These are phyloP conservation scores for Entrophospora sp. DNA, from an alignment of 192 early-diverging fungal genomes.

Conservation along the genomic window DNA sequence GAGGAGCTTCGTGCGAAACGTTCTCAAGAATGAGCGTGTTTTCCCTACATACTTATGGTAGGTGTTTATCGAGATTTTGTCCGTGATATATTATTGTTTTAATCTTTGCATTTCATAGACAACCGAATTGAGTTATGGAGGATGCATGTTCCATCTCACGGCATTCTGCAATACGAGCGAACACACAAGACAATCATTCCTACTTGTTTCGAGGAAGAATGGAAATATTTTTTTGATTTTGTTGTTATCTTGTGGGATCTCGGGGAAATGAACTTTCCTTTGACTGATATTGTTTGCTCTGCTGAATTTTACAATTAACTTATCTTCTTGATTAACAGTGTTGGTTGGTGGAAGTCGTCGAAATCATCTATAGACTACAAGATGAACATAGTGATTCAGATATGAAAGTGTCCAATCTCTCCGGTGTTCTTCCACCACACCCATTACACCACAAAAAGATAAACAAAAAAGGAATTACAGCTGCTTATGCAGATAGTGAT, in stretches of 20 bases:
- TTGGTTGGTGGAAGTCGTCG: background rate
- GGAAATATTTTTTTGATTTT: slow-evolving; percentile 9
- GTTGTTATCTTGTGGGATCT: slow-evolving; percentile 16
- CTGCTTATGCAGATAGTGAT: slow-evolving; percentile 7
- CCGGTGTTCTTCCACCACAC: slow-evolving; percentile 6
- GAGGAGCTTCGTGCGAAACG: background rate
- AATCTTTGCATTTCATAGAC: slow-evolving; percentile 10
- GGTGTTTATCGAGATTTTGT: background rate
- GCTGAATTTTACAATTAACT: slow-evolving; percentile 1
- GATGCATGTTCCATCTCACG: slow-evolving; percentile 9
- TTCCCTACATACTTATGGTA: slow-evolving; percentile 13
- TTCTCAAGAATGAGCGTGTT: slow-evolving; percentile 10
- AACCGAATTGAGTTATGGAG: slow-evolving; percentile 12
- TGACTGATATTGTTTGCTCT: background rate
- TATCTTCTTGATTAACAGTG: slow-evolving; percentile 7
- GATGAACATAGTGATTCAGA: slow-evolving; percentile 8
- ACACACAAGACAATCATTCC: slow-evolving; percentile 4
- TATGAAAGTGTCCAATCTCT: background rate
- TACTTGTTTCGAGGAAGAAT: slow-evolving; percentile 8
- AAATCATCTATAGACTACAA: background rate
- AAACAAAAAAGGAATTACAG: slow-evolving; percentile 12
- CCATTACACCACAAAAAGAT: slow-evolving; percentile 9
- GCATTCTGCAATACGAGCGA: slow-evolving; percentile 14
- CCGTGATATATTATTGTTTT: background rate
- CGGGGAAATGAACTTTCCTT: background rate